A percentile compares a stretch with the other conserved stretches of the same genome.
Conservation (phyloP, 2,329 filamentous ascomycete species). For the Drechmeria coniospora region DNA sequence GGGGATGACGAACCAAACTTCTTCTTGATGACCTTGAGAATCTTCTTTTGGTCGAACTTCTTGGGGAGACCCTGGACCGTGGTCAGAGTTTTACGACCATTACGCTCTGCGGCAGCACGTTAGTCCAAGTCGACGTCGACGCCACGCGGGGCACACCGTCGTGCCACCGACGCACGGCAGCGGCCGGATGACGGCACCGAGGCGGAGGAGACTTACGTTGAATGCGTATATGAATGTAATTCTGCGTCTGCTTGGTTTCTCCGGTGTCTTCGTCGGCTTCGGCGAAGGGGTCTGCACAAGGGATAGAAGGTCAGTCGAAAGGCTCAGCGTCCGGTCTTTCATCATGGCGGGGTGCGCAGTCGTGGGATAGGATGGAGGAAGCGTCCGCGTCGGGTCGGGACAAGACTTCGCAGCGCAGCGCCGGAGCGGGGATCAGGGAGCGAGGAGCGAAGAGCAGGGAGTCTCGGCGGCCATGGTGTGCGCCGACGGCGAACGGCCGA, state of each 20-base stretch:
- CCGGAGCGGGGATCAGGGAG: no score
- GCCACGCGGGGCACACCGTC: constrained; percentile 4
- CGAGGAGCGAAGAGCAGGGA: no score
- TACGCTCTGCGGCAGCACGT: constrained; percentile 59
- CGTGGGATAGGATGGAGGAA: no score
- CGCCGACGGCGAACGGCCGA: background rate
- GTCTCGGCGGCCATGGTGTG: no score
- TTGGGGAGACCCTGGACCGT: constrained; percentile 97
- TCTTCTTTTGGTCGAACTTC: constrained; percentile 99
- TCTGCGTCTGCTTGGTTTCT: constrained; percentile 87
- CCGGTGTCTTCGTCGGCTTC: constrained; percentile 99
- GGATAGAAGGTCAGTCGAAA: background rate
- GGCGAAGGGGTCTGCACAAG: constrained; percentile 86
- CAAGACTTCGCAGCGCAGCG: no score
- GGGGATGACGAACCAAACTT: constrained; percentile 61
- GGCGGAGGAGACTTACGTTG: constrained; percentile 56
- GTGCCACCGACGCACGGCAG: background rate
- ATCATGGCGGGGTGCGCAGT: no score
- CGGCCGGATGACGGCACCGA: background rate
- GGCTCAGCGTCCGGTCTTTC: no score
- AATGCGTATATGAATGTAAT: constrained; percentile 99
- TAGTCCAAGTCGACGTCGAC: constrained; percentile 14
- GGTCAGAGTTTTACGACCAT: constrained; percentile 99
- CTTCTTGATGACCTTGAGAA: constrained; percentile 99
- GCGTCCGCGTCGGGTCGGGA: no score